Evolutionary conservation across 1,284 basidiomycete species (phyloP).

Genomic region (Malassezia cuniculi): DNA sequence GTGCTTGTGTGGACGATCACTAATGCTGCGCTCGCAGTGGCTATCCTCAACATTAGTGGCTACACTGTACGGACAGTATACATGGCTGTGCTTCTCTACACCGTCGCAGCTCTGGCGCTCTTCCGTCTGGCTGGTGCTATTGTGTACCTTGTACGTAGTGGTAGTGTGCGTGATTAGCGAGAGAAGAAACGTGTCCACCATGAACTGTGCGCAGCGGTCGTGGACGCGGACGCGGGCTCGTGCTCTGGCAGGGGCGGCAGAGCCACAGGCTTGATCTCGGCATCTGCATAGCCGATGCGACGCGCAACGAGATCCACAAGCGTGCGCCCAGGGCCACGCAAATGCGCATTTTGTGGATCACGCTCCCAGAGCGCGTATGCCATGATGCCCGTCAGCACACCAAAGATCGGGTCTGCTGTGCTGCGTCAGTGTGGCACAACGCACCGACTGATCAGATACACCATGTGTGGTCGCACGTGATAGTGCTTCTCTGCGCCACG

Average conservation of each 20-base stretch:
- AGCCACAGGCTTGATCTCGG: no score
- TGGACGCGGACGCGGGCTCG: no score
- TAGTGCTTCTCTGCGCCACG: no score
- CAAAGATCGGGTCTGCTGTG: constrained; percentile 31
- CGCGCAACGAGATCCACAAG: constrained; percentile 25
- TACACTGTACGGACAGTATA: constrained; percentile 23
- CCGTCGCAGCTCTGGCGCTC: constrained; percentile 28
- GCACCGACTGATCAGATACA: constrained; percentile 19
- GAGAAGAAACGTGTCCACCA: no score
- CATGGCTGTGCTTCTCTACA: constrained; percentile 40
- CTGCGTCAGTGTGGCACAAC: constrained; percentile 8
- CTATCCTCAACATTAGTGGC: constrained; percentile 31
- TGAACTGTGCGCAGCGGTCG: no score
- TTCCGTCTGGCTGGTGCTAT: constrained; percentile 29
- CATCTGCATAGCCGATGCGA: constrained; percentile 12
- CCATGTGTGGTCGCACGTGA: constrained; percentile 10
- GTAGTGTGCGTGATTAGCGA: no score
- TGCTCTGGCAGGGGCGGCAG: no score
- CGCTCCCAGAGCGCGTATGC: constrained; percentile 41
- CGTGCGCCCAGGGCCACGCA: constrained; percentile 23
- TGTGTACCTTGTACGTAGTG: constrained; percentile 18
- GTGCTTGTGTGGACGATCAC: constrained; percentile 59
- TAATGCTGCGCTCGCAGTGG: constrained; percentile 37
- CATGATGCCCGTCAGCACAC: constrained; percentile 31
- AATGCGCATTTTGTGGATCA: constrained; percentile 26